A percentile compares a stretch with the other conserved stretches of the same genome.
phyloP scores from a whole-genome alignment of 1,284 basidiomycete genomes.

The Boletus coffeatus region DNA sequence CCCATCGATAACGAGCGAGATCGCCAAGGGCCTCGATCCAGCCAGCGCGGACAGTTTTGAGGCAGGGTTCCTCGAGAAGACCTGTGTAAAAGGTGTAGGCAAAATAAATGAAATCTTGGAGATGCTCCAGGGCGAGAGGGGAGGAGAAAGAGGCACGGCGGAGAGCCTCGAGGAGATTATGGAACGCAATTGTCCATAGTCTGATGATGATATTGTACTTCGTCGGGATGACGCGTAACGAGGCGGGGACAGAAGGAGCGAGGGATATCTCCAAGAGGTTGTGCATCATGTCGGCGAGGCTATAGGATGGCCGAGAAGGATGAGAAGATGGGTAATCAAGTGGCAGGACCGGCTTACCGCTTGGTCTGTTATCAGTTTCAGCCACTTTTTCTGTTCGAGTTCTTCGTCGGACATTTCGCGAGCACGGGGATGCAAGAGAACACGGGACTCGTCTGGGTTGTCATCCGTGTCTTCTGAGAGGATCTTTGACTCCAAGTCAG shows the following conservation, averaged over 20 bases:
- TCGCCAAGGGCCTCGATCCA: conserved; percentile 98
- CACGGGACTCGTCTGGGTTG: conserved; percentile 42
- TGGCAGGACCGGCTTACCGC: conserved; percentile 38
- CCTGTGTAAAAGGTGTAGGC: conserved; percentile 93
- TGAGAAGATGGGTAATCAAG: conserved; percentile 5
- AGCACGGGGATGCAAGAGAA: conserved; percentile 47
- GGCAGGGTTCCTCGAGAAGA: conserved; percentile 77
- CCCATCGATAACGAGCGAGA: conserved; percentile 92
- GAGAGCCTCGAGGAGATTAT: conserved; percentile 86
- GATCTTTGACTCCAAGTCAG: conserved; percentile 65
- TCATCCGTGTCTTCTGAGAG: conserved; percentile 57
- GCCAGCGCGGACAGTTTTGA: conserved; percentile 67
- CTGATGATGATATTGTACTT: conserved; percentile 95
- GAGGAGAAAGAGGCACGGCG: conserved; percentile 73
- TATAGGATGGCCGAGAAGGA: conserved; percentile 26
- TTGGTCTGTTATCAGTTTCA: conserved; percentile 63
- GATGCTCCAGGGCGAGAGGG: conserved; percentile 62
- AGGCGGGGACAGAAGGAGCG: conserved; percentile 82
- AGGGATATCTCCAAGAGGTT: conserved; percentile 84
- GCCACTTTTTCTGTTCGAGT: conserved; percentile 61
- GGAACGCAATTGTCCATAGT: conserved; percentile 90
- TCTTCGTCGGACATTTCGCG: conserved; percentile 42
- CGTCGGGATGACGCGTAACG: conserved; percentile 81
- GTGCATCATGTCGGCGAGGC: conserved; percentile 86
- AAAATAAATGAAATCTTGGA: conserved; percentile 91